Evolutionary conservation across 2,329 filamentous ascomycete species (phyloP).

Genomic region (Ophiostoma himal-ulmi): DNA sequence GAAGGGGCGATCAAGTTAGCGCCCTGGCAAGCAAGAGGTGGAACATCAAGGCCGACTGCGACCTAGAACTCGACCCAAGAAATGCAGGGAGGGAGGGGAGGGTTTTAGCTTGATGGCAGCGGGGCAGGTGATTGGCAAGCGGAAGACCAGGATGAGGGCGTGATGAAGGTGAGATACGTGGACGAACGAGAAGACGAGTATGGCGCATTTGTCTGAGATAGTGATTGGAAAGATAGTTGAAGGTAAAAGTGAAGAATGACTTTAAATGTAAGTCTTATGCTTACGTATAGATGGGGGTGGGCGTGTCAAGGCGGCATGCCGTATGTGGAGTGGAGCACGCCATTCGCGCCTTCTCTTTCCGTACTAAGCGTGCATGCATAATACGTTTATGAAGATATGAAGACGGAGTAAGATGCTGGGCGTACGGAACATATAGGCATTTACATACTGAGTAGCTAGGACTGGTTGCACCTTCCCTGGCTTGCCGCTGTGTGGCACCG

Average conservation of each 20-base stretch:
- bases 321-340: not conserved
- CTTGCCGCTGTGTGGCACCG: conserved; percentile 6
- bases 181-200: conserved; percentile 5
- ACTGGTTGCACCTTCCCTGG: not conserved
- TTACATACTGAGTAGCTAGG: not conserved
- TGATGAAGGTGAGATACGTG: conserved; percentile 10
- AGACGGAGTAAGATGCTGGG: conserved; percentile 1
- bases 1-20: conserved; percentile 19
- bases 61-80: conserved; percentile 19
- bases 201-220: not conserved
- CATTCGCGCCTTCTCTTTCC: conserved; percentile 10
- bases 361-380: not conserved
- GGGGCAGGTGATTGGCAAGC: conserved; percentile 22
- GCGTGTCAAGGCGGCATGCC: not conserved
- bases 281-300: not conserved
- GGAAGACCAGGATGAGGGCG: not conserved
- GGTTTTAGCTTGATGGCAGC: conserved; percentile 24
- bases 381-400: not conserved
- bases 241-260: not conserved
- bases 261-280: too few species aligned
- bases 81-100: conserved; percentile 22
- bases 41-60: conserved; percentile 13
- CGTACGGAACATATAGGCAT: not conserved
- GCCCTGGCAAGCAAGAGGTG: conserved; percentile 16
- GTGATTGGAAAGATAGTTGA: not conserved